Base-by-base conservation (phyloP, 2,329 filamentous ascomycete species). In the Catunica adiposa region DNA sequence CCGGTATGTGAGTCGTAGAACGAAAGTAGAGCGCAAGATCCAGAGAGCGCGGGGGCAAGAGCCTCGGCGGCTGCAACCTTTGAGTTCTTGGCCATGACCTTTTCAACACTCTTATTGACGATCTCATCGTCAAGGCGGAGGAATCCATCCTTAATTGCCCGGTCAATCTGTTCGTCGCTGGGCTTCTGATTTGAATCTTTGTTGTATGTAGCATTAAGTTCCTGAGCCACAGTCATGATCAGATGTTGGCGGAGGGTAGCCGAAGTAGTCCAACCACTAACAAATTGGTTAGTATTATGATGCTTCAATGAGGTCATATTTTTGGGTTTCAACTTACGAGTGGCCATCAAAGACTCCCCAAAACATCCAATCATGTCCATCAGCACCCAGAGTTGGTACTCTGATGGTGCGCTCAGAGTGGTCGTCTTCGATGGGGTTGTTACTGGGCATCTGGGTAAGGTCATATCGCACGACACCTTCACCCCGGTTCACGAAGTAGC, bases 261-360 rank as follows among this genome's bases (percentile, higher is more conserved):
- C 40, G 92, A 97, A 5, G 92, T 98, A 3, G 92, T 96, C 92
- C 92, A 98, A 62, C 92, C 92, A 48, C 88, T 94, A 62, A 50
- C 57, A 53, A 23, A 17, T 58, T 34, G 20, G 46, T 37, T 23
- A 51, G 26, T 44, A 7, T 44, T n/a, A 44, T 38, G 37, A 17
- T 44, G 20, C 8, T 44, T 7, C 11, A 5, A 11, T 34, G 29
- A 5, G 11, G 29, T 34, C 29, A 34, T 34, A 34, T 5, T 5
- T 5, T 34, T 5, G 29, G 29, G 29, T 11, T n/a, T n/a, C 11
- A 44, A 77, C 78, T 69, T 72, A 90, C 87, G 86, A 87, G 69
- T 98, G 92, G 0, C 92, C 92, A 66, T 98, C 92, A 68, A 97
- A 98, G 17, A 98, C 89, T 57, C 89, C 92, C 92, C 94, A 98